Base-by-base conservation (phyloP, 2,329 filamentous ascomycete genomes). In the Alternaria triticimaculans region DNA sequence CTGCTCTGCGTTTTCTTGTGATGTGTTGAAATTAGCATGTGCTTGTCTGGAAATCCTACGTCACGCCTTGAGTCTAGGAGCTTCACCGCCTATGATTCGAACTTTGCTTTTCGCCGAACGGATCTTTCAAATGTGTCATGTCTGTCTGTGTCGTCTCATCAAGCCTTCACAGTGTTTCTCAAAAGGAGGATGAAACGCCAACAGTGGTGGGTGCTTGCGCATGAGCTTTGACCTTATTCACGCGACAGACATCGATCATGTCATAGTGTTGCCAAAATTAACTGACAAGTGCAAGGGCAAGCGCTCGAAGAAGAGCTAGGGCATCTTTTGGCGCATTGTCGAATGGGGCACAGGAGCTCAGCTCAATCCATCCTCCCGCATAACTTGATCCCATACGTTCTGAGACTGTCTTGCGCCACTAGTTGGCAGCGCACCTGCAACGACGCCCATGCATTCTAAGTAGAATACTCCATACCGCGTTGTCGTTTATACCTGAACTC, bases 1-100 rank as follows among this genome's bases (percentile, higher is more conserved):
- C 68, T 67, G 41, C 65, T 63, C 64, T 73, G 72, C 66, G 65
- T 75, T 70, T 76, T 60, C 48, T 70, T 72, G 20, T 57, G 44
- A 26, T 28, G 44, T 56, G 49, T 56, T 33, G 43, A 44, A n/a
- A 53, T 8, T 4, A 41, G 2, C 37, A 41, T 41, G 37, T 41
- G 37, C 14, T 18, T 25, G 49, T 37, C 28, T 37, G 37, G 37
- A 41, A 41, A 41, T 18, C 15, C 37, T 41, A 41, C 37, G 37
- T 41, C 37, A 41, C 37, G 9, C 37, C 10, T 41, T 41, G 37
- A 41, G 33, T 41, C 18, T 41, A 9, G n/a, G 37, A 41, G n/a
- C 37, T 11, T 41, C 37, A 41, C n/a, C 37, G 37, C 37, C 37
- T n/a, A 41, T 11, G 37, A 41, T n/a, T 41, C 18, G 37, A 41